Percentiles rank a stretch among this genome's conserved stretches.
These are phyloP conservation scores for Mortierella sp. DNA, from an alignment of 371 early-diverging fungal species.

Conservation along the genomic window DNA sequence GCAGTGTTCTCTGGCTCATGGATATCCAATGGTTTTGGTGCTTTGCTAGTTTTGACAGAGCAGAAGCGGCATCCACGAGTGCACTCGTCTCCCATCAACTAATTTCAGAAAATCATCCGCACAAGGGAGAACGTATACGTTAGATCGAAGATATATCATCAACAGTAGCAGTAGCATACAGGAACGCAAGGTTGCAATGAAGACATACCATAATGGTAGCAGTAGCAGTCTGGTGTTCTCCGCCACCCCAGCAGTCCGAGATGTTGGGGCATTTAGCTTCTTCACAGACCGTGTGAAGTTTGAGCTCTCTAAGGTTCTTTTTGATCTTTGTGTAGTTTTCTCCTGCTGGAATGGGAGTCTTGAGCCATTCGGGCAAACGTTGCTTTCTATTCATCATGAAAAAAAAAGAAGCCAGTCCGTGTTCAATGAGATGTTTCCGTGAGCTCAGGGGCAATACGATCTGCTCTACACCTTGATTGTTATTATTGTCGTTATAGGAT, in stretches of 20 bases:
- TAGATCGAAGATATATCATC: not conserved
- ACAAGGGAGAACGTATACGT: too few species aligned
- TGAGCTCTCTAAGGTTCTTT: constrained; percentile 90
- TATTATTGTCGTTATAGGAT: not conserved
- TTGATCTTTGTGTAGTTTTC: constrained; percentile 86
- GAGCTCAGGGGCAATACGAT: not conserved
- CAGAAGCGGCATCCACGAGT: constrained; percentile 99
- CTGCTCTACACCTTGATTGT: not conserved
- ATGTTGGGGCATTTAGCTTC: constrained; percentile 99
- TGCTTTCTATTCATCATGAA: constrained; percentile 63
- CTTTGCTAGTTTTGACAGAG: constrained; percentile 95
- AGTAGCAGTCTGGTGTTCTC: constrained; percentile 95
- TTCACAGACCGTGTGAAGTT: constrained; percentile 94
- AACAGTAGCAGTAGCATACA: not conserved
- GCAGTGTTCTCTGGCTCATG: constrained; percentile 96
- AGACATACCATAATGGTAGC: constrained; percentile 94
- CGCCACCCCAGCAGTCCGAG: constrained; percentile 98
- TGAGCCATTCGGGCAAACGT: constrained; percentile 94
- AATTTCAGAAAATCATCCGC: not conserved
- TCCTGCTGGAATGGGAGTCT: constrained; percentile 93
- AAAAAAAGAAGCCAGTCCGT: constrained; percentile 1
- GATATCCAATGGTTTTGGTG: constrained; percentile 91
- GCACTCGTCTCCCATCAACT: constrained; percentile 98
- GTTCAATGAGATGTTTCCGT: not conserved
- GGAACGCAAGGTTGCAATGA: too few species aligned